A percentile compares a stretch with the other conserved stretches of the same genome.
Conservation (phyloP, 768 basidiomycete genomes). For the Lyophyllum semitale region DNA sequence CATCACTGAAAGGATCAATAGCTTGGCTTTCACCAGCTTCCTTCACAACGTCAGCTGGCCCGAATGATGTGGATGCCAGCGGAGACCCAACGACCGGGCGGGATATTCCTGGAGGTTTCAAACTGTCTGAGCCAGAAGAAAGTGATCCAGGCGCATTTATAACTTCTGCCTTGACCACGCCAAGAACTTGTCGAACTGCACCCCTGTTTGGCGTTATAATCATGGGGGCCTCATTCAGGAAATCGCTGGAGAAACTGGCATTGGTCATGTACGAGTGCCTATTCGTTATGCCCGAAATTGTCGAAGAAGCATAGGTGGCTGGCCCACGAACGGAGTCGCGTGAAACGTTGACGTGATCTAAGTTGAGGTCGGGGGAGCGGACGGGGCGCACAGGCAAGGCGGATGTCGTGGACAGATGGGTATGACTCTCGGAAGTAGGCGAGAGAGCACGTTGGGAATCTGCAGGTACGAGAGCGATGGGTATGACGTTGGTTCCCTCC, state of each 20-base stretch:
- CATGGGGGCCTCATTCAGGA: constrained; percentile 79
- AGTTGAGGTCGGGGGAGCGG: constrained; percentile 61
- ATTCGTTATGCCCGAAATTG: constrained; percentile 50
- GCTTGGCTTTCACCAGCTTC: constrained; percentile 60
- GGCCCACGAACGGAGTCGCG: constrained; percentile 47
- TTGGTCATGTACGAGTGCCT: constrained; percentile 74
- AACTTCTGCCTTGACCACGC: constrained; percentile 79
- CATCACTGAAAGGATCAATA: constrained; percentile 68
- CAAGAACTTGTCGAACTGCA: constrained; percentile 69
- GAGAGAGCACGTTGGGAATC: constrained; percentile 41
- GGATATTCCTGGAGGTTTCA: constrained; percentile 40
- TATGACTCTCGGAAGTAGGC: constrained; percentile 27
- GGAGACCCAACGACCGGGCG: constrained; percentile 62
- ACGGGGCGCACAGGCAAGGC: constrained; percentile 54
- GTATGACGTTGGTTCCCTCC: constrained; percentile 83
- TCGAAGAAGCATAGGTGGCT: constrained; percentile 45
- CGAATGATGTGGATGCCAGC: constrained; percentile 70
- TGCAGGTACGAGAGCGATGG: constrained; percentile 77
- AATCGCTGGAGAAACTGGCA: constrained; percentile 76
- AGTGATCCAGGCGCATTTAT: constrained; percentile 58
- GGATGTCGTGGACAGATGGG: constrained; percentile 36
- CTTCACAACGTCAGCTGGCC: constrained; percentile 61
- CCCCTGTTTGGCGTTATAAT: constrained; percentile 73
- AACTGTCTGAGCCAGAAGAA: constrained; percentile 37
- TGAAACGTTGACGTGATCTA: constrained; percentile 65